A percentile compares a stretch with the other conserved stretches of the same genome.
Conservation (phyloP, 2,329 filamentous ascomycete genomes). For the Pseudogymnoascus destructans region DNA sequence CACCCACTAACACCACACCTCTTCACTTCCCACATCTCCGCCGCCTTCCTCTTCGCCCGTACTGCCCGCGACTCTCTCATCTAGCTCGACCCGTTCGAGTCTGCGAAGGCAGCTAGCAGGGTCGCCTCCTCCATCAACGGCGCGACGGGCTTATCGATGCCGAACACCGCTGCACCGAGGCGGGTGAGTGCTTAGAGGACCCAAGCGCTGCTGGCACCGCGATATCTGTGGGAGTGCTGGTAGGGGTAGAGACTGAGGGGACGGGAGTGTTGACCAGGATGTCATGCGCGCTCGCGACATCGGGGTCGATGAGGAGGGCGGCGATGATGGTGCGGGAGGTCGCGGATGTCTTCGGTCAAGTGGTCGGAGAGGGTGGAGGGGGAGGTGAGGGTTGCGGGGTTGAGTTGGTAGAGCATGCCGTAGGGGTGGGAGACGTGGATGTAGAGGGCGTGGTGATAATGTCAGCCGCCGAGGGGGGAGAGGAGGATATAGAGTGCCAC, state of each 20-base stretch:
- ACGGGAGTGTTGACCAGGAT: not conserved
- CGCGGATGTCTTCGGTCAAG: not conserved
- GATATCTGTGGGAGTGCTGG: not conserved
- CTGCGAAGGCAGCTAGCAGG: not conserved
- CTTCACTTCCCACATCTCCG: not conserved
- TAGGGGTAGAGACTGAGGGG: not conserved
- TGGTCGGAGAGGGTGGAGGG: not conserved
- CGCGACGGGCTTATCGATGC: not conserved
- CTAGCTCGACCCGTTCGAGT: not conserved
- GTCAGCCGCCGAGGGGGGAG: not conserved
- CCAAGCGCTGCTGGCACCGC: not conserved
- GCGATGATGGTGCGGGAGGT: not conserved
- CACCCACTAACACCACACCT: not conserved
- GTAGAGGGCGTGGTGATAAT: not conserved
- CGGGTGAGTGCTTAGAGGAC: not conserved
- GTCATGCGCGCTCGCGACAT: not conserved
- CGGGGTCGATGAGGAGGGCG: not conserved
- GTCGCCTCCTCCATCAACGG: not conserved
- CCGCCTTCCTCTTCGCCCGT: not conserved
- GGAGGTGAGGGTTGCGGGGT: not conserved
- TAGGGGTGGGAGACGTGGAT: conserved; percentile 5
- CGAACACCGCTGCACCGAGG: not conserved
- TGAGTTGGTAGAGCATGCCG: conserved; percentile 1
- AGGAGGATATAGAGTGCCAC: not conserved
- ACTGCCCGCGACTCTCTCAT: not conserved